Base-by-base conservation (phyloP, 1,284 basidiomycete genomes). In the Puccinia polysora region DNA sequence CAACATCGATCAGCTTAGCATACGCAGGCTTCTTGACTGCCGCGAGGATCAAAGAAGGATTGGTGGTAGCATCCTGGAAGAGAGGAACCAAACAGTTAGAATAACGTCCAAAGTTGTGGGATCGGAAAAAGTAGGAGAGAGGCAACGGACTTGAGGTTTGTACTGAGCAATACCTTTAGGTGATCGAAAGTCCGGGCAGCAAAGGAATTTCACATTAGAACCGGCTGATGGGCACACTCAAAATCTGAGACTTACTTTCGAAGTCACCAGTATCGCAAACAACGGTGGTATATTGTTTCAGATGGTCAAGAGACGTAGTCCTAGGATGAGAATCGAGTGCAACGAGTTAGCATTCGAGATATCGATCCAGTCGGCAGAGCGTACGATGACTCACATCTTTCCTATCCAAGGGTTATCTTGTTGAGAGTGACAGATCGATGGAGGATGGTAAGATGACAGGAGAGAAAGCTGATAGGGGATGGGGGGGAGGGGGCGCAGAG, bases 21-120 rank as follows among this genome's bases (percentile, higher is more conserved):
- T 99, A 98, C 53, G 85, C 86, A 49, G 89, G 83, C 83, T 97
- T 90, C 84, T 89, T 89, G 77, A 93, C 88, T 56, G 95, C 96
- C 32, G 92, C 91, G 76, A 98, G 85, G 82, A 95, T 90, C 74
- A 85, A 81, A 67, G 79, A 92, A 34, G 93, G 93, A 84, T 97
- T 97, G 76, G 93, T 97, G 67, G 93, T 97, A 20, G 93, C 92
- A 71, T 71, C 69, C 69, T 73, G n/a, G 14, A 43, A 34, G 20
- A 20, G n/a, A 38, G 10, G 4, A 62, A 58, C 18, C 34, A 34
- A 30, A 58, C 10, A 4, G 12, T 28, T 55, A 12, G n/a, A n/a
- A n/a, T n/a, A n/a, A n/a, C n/a, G n/a, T n/a, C n/a, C n/a, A n/a
- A n/a, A n/a, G n/a, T n/a, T n/a, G n/a, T n/a, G n/a, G n/a, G n/a